Base-by-base conservation (phyloP, 176 grass and related monocot species). In the Thinopyrum elongatum region DNA sequence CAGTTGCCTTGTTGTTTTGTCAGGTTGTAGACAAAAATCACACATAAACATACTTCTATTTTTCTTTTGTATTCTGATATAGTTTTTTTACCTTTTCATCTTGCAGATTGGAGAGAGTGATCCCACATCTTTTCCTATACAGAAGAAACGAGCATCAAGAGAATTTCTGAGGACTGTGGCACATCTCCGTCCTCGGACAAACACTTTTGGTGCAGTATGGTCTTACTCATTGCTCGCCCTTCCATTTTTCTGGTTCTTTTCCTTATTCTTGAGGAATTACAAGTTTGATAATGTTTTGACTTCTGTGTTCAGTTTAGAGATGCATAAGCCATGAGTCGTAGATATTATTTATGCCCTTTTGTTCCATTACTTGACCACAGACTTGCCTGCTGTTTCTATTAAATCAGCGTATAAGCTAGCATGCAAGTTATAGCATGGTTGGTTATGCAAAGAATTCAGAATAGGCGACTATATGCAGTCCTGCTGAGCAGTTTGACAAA, bases 141-240 rank as follows among this genome's bases (percentile, higher is more conserved):
- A 98, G 66, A 98, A 98, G 90, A 98, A 98, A 77, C 84, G 90
- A 65, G 93, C 74, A 74, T 94, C 92, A 70, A 92, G 93, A 94
- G 96, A 98, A 74, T 98, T 94, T 87, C 87, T 95, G 82, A 94
- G 96, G 85, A 88, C 89, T 72, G 90, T 98, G 67, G 93, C 96
- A 78, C 96, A 98, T 89, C 89, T 98, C 55, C 96, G 93, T 84
- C 96, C 96, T 86, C 96, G 96, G 64, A 98, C 96, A 86, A 98
- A 98, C 81, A 98, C 96, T 79, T 98, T 98, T 89, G 87, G 96
- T 57, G 90, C 96, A 27, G 96, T 98, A 95, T 88, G 89, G 35
- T 79, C 83, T 70, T 90, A 22, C 67, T 82, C 22, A 19, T 73
- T 83, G 38, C 59, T 63, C 39, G 13, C 8, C 35, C 35, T 51